Percentiles rank a stretch among this genome's conserved stretches.
These are phyloP conservation scores for Lasiosphaeriaceae sp. DNA, from an alignment of 495 filamentous ascomycete species.

Conservation along the genomic window DNA sequence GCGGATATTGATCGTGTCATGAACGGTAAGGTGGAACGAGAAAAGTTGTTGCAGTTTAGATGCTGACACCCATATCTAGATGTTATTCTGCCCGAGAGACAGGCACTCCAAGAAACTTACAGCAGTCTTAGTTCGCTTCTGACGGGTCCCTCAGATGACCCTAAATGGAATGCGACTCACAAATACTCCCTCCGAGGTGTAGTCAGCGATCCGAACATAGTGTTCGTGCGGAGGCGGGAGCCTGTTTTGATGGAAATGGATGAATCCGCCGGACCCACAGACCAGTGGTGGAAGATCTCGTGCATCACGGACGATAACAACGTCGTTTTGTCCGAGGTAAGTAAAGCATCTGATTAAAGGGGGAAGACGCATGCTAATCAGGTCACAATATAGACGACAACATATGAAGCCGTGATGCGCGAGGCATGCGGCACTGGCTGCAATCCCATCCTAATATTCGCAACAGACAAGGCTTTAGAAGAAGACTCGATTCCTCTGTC, in stretches of 20 bases:
- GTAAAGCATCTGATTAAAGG: background rate
- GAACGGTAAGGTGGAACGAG: constrained; percentile 11
- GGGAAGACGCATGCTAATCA: constrained; percentile 8
- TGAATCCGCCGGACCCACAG: constrained; percentile 10
- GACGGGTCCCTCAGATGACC: constrained; percentile 28
- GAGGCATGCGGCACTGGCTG: constrained; percentile 29
- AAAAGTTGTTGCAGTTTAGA: background rate
- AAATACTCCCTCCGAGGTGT: constrained; percentile 41
- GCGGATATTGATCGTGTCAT: constrained; percentile 18
- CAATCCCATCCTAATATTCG: constrained; percentile 40
- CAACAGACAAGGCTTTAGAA: constrained; percentile 36
- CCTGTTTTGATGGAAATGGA: constrained; percentile 18
- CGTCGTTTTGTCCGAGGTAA: constrained; percentile 34
- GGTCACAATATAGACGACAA: constrained; percentile 19
- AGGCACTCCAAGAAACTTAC: constrained; percentile 14
- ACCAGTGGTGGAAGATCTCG: constrained; percentile 44
- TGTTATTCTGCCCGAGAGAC: constrained; percentile 9
- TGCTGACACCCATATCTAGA: constrained; percentile 22
- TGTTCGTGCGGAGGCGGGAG: constrained; percentile 36
- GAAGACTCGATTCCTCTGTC: constrained; percentile 30
- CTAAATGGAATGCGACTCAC: constrained; percentile 34
- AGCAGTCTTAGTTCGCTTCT: constrained; percentile 26
- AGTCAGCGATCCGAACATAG: constrained; percentile 26
- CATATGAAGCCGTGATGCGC: constrained; percentile 28
- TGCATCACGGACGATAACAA: constrained; percentile 22